These are phyloP conservation scores for Dendrobium chrysotoxum DNA, from an alignment of 106 monocot genomes.

Conservation along the genomic window DNA sequence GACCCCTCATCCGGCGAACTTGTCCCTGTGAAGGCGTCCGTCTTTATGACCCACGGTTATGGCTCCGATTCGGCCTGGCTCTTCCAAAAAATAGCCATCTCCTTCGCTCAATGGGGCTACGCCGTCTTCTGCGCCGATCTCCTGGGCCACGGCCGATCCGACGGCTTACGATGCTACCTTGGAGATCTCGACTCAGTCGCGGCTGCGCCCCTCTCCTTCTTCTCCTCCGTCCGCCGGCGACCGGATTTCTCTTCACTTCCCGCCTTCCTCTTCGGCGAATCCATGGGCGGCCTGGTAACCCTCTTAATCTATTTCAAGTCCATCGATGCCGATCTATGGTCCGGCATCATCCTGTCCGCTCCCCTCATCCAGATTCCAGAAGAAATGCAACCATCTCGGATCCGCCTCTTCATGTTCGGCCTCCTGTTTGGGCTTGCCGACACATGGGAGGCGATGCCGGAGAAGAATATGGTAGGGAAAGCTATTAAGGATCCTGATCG, in stretches of 20 bases:
- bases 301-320: slow-evolving; percentile 72
- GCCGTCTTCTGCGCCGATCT: slow-evolving; percentile 94
- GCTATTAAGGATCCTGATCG: slow-evolving; percentile 64
- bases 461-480: slow-evolving; percentile 85
- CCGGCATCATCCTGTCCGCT: slow-evolving; percentile 86
- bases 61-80: slow-evolving; percentile 91
- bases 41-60: slow-evolving; percentile 98
- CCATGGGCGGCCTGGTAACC: slow-evolving; percentile 76
- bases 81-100: slow-evolving; percentile 92
- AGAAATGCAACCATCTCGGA: slow-evolving; percentile 79
- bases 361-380: slow-evolving; percentile 85
- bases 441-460: slow-evolving; percentile 89
- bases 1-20: slow-evolving; percentile 11
- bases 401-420: slow-evolving; percentile 67
- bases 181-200: slow-evolving; percentile 71
- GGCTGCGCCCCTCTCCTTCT: slow-evolving; percentile 73
- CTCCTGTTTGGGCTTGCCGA: slow-evolving; percentile 82
- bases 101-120: slow-evolving; percentile 84
- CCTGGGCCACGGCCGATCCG: slow-evolving; percentile 77
- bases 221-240: slow-evolving; percentile 49
- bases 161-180: slow-evolving; percentile 56
- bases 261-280: slow-evolving; percentile 94
- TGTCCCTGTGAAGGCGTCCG: slow-evolving; percentile 51
- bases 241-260: slow-evolving; percentile 31
- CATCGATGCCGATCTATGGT: slow-evolving; percentile 40